Percentiles rank a stretch among this genome's conserved stretches.
phyloP scores from a whole-genome alignment of 2,329 filamentous ascomycete species.

The Hypomyces rosellus region DNA sequence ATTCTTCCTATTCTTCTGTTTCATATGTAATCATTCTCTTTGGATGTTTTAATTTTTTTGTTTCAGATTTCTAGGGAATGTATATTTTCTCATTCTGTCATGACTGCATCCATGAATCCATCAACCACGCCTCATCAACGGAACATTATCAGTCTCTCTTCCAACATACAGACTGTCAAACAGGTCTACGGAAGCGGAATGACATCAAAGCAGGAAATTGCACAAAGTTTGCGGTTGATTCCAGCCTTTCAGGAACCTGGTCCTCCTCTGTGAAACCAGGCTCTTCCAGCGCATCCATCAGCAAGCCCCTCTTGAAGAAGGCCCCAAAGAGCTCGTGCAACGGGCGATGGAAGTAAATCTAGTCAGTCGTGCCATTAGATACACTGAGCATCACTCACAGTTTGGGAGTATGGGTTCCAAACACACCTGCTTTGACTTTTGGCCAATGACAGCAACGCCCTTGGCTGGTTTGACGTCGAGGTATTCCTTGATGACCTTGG shows the following conservation, averaged over 20 bases:
- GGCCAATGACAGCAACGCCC: constrained; percentile 30
- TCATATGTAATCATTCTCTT: no score
- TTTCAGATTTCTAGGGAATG: no score
- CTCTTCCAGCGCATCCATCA: constrained; percentile 42
- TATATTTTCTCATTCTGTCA: no score
- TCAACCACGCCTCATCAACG: no score
- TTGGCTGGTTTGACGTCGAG: constrained; percentile 33
- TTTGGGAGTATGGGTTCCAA: neutral
- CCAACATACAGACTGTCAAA: no score
- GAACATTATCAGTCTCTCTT: no score
- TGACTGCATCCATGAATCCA: no score
- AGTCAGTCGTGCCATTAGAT: neutral
- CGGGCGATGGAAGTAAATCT: constrained; percentile 39
- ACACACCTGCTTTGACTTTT: constrained; percentile 29
- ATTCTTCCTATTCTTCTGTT: no score
- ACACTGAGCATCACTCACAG: neutral
- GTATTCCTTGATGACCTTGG: constrained; percentile 36
- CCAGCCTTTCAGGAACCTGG: constrained; percentile 19
- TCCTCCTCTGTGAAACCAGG: constrained; percentile 36
- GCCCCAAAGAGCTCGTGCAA: constrained; percentile 36
- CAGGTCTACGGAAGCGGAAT: constrained; percentile 11
- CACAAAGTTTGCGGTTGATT: constrained; percentile 33
- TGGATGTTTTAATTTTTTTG: no score
- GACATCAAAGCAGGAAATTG: constrained; percentile 29
- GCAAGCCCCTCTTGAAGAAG: constrained; percentile 36